Conservation (phyloP, 345 rosid species). For the Chamaenerion angustifolium region DNA sequence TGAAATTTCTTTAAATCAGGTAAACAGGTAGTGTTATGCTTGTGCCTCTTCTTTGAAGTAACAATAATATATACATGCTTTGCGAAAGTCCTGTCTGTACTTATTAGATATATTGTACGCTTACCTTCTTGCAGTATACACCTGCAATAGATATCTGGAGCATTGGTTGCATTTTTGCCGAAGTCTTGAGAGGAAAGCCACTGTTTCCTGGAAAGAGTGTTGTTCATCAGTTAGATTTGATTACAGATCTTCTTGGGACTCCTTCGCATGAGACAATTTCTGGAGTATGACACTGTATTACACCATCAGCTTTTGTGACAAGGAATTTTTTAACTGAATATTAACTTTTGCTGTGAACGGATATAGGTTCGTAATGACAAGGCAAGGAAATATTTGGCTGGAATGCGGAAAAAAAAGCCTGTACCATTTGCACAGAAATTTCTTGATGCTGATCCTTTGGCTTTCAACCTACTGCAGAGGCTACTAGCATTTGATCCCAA, state of each 20-base stretch:
- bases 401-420: conserved; percentile 68
- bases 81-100: too few species aligned
- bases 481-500: conserved; percentile 92
- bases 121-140: conserved; percentile 57
- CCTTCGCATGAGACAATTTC: conserved; percentile 73
- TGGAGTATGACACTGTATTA: conserved; percentile 37
- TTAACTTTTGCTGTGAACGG: neutral
- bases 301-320: too few species aligned
- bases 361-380: conserved; percentile 89
- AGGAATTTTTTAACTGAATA: too few species aligned
- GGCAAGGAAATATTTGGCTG: conserved; percentile 71
- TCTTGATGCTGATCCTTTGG: conserved; percentile 74
- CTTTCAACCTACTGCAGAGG: conserved; percentile 62
- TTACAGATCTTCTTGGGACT: conserved; percentile 93
- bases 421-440: conserved; percentile 71
- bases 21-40: conserved; percentile 55
- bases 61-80: too few species aligned
- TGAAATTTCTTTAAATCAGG: conserved; percentile 82
- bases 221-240: conserved; percentile 88
- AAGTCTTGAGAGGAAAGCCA: conserved; percentile 91
- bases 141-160: conserved; percentile 99
- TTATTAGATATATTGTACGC: neutral
- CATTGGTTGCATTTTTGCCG: conserved; percentile 96
- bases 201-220: conserved; percentile 97
- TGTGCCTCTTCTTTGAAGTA: conserved; percentile 5